phyloP scores from a whole-genome alignment of 257 asterid species.

The Solanum stenotomum region DNA sequence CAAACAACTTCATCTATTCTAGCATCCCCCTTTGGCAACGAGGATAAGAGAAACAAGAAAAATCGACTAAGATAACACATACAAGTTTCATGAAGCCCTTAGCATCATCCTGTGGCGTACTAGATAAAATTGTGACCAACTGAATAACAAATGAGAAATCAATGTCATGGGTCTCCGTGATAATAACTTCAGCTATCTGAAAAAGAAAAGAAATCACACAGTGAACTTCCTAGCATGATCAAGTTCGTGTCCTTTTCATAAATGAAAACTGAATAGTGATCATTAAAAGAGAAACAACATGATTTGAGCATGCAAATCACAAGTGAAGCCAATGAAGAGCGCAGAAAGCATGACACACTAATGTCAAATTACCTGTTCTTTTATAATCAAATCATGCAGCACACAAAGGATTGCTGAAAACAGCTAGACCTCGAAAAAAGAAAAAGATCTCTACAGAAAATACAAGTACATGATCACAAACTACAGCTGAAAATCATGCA shows the following conservation, averaged over 20 bases:
- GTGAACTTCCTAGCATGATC: background rate
- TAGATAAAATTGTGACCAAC: slow-evolving; percentile 55
- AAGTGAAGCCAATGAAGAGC: background rate
- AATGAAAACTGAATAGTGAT: background rate
- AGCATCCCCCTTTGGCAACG: background rate
- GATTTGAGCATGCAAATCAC: background rate
- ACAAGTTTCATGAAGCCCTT: slow-evolving; percentile 72
- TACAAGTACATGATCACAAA: background rate
- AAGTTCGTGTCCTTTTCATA: background rate
- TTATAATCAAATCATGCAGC: background rate
- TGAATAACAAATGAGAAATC: slow-evolving; percentile 53
- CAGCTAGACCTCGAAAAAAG: background rate
- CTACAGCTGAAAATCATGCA: background rate
- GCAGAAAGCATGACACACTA: background rate
- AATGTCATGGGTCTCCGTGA: slow-evolving; percentile 49
- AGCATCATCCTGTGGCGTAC: slow-evolving; percentile 42
- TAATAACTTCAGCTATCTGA: slow-evolving; percentile 77
- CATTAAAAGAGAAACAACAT: background rate
- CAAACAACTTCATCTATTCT: background rate
- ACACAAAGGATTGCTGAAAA: background rate
- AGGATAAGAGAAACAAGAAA: background rate
- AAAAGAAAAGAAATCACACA: slow-evolving; percentile 11
- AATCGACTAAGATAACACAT: slow-evolving; percentile 19
- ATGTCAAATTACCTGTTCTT: background rate
- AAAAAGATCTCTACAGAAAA: background rate